Evolutionary conservation across 176 grass and related monocot genomes (phyloP), one percentile per base, ranked within the genome.

Genomic region (Cenchrus americanus): DNA sequence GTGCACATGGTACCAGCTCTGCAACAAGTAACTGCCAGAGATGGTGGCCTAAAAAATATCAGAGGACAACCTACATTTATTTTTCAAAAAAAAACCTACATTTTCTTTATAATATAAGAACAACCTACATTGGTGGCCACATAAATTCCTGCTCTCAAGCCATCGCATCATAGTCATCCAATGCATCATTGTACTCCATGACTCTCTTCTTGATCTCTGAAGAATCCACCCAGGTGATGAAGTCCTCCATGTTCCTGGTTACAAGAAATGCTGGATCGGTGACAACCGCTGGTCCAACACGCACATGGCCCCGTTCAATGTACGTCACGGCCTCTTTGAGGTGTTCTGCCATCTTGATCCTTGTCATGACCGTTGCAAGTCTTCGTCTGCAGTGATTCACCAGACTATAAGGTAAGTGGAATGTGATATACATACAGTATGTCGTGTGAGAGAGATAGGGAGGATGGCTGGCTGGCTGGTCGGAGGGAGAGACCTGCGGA

Each of bases 231-330:
- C 93, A 98, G 47, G 93, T 94, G 48, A 98, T 80, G 63, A 97
- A 97, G 78, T 97, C 95, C 65, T 97, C 90, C 95, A 94, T 91
- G 91, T 97, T 97, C 87, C 86, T 92, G 0, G 92, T 97, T 53
- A 94, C 95, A 40, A 94, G 90, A 71, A 89, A 97, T 14, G 95
- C 88, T 30, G 95, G 90, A 83, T 97, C 88, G 0, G 90, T 89
- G 57, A 97, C 78, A 1, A 85, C 89, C 47, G 94, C 90, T 49
- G 92, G 88, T 18, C 88, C 95, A 54, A 97, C 90, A 14, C 86
- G 88, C 48, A 94, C 81, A 86, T 97, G 94, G 3, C 90, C 87
- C 66, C 92, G 94, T 62, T 97, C 73, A 9, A 97, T 94, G 78
- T 94, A 97, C 54, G 86, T 97, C 69, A 94, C 90, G 0, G 95